These are phyloP conservation scores for Phoma sp. DNA, from an alignment of 2,329 filamentous ascomycete species.

Conservation along the genomic window DNA sequence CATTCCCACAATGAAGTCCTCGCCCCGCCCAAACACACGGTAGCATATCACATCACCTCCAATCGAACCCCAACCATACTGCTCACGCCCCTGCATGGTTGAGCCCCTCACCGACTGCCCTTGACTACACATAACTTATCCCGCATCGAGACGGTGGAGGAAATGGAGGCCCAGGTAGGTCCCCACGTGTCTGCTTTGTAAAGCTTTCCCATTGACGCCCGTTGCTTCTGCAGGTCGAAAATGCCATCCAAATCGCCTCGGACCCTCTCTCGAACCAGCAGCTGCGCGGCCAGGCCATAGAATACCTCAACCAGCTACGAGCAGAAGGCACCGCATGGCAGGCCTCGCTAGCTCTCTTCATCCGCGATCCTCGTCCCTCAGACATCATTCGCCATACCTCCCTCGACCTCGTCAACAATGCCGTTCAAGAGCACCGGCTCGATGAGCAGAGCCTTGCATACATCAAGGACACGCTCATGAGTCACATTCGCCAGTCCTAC, in stretches of 20 bases:
- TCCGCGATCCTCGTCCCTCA: constrained; percentile 73
- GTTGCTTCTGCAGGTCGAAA: constrained; percentile 71
- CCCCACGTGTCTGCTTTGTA: background rate
- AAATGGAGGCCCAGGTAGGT: constrained; percentile 49
- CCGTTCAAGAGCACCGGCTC: constrained; percentile 79
- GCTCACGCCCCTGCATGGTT: constrained; percentile 27
- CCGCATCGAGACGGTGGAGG: constrained; percentile 38
- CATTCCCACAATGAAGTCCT: constrained; percentile 44
- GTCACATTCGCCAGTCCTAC: constrained; percentile 81
- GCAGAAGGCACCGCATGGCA: constrained; percentile 88
- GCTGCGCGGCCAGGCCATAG: constrained; percentile 83
- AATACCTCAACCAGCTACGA: constrained; percentile 79
- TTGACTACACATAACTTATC: constrained; percentile 25
- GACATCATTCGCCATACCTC: constrained; percentile 89
- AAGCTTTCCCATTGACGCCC: background rate
- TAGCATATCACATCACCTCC: constrained; percentile 36
- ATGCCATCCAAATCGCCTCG: constrained; percentile 93
- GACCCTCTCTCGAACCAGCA: constrained; percentile 74
- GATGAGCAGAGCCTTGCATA: constrained; percentile 74
- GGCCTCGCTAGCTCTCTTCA: constrained; percentile 85
- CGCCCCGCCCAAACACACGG: constrained; percentile 41
- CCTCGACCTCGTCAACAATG: constrained; percentile 92
- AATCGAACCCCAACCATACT: constrained; percentile 24
- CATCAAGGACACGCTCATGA: constrained; percentile 81
- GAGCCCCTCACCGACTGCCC: constrained; percentile 19